Base-by-base conservation (phyloP, 2,329 filamentous ascomycete genomes). In the Epichloe hybrida region DNA sequence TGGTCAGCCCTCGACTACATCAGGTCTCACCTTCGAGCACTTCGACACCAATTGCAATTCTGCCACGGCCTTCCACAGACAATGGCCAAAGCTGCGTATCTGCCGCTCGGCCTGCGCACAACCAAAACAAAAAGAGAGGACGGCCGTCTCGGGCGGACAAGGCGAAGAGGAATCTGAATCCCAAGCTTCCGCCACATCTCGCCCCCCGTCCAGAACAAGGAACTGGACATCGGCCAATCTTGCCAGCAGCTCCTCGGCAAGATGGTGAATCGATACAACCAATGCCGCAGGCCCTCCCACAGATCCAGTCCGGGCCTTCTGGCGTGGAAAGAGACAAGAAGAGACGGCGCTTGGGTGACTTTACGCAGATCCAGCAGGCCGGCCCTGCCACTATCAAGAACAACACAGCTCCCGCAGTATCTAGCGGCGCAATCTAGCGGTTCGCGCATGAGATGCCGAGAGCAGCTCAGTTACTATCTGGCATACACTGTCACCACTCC, bases 141-240 rank as follows among this genome's bases (percentile, higher is more conserved):
- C 66, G 72, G 39, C 72, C 72, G 4, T 68, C 72, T 11, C 68
- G 71, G 50, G 66, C 68, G 12, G 72, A 73, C 50, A 71, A 68
- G 55, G 68, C 62, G 13, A 64, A 59, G 48, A 49, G 56, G 12
- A 58, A 63, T 46, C 58, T 63, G 5, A 60, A 56, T 17, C 61
- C 67, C 12, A 55, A 62, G 12, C 56, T 64, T 17, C 67, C 67
- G 7, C 64, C 64, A 41, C 59, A 57, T 15, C 57, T 66, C 5
- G 63, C 63, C 9, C 66, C 66, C 64, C 62, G 63, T 21, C 60
- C 63, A 3, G 48, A 46, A 37, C 51, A 56, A 20, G 42, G 44
- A 3, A 36, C 50, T 9, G 55, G 49, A 15, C 48, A 50, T 20
- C 50, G 51, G 7, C 35, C 53, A 3, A 52, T 57, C 21, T 37